Base-by-base conservation (phyloP, 495 filamentous ascomycete species). In the Penicillium ochrochloron region DNA sequence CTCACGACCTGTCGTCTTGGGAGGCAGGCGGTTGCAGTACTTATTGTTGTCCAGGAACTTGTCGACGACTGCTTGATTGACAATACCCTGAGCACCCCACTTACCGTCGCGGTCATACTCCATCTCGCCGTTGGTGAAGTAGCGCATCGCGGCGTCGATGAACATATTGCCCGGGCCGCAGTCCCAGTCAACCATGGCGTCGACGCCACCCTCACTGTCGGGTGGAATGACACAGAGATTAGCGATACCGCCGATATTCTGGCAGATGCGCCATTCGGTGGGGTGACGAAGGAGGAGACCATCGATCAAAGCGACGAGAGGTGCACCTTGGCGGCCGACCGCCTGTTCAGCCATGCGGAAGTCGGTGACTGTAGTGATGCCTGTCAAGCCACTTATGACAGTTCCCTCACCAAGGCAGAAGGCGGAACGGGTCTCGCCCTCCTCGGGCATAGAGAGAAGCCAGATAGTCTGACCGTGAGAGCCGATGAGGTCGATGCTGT, bases 221-320 rank as follows among this genome's bases (percentile, higher is more conserved):
- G 84, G 78, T 9, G 82, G 82, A 33, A 85, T 83, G 72, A 84
- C 83, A 70, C 80, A 83, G 37, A 84, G 78, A 62, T 86, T 85
- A 53, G 77, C 81, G 52, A 85, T 84, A 34, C 82, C 81, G 60
- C 83, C 81, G 64, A 84, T 84, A 67, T 86, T 86, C 70, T 85
- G 82, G 67, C 80, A 84, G 33, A 76, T 77, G 55, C 82, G 78
- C 11, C 78, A 65, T 64, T 82, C 82, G 21, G 75, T 82, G 19
- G 81, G 83, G 54, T 85, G 80, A 57, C 80, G 79, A 31, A 85
- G 74, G 14, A 85, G 60, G n/a, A 84, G 66, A 21, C 77, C 76
- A 56, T 84, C 80, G 14, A 80, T 69, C 54, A 76, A 74, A 25
- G 73, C 75, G 60, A 76, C 73, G 17, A 79, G 60, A n/a, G 75